Base-by-base conservation (phyloP, 352 stramenopile genomes). In the Phytopythium ostracodes region DNA sequence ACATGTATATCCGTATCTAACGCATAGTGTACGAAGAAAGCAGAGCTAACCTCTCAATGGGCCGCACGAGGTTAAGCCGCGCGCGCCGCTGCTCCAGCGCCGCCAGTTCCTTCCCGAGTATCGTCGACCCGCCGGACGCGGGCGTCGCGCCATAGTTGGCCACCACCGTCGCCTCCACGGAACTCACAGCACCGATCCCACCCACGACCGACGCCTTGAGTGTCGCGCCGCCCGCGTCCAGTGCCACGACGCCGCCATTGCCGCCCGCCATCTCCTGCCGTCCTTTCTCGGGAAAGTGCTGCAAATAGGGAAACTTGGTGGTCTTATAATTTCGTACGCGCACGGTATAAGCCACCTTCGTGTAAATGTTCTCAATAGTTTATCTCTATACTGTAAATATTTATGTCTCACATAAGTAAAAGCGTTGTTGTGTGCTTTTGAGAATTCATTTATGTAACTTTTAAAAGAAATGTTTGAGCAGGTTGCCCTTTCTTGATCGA, bases 221-320 rank as follows among this genome's bases (percentile, higher is more conserved):
- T 66, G 80, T 81, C 47, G 73, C 75, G 53, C 80, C 83, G 50
- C 83, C 83, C 1, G 70, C 70, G 53, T 92, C 83, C 35, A 92
- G 62, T 27, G 71, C 79, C 22, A 90, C 63, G 12, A 87, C 77
- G 40, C 65, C 44, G 44, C 44, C 44, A 31, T 8, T 15, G 4
- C 24, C 44, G 18, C 42, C 67, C n/a, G 65, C 58, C 20, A 35
- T 50, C 36, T 25, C 12, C 27, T 35, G 33, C 33, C 24, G 49
- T 52, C 46, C n/a, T 56, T 56, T 56, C 25, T 42, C 27, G 11
- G 29, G 29, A 33, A 33, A 33, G 29, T 33, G 29, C 29, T 7
- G 29, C 29, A 33, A 33, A 8, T 17, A 11, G 17, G 18, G n/a
- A 53, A 29, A 31, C 22, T 52, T 27, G n/a, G 46, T 52, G 27